Evolutionary conservation across 768 basidiomycete species (phyloP).

Genomic region (Ramaria sp.): DNA sequence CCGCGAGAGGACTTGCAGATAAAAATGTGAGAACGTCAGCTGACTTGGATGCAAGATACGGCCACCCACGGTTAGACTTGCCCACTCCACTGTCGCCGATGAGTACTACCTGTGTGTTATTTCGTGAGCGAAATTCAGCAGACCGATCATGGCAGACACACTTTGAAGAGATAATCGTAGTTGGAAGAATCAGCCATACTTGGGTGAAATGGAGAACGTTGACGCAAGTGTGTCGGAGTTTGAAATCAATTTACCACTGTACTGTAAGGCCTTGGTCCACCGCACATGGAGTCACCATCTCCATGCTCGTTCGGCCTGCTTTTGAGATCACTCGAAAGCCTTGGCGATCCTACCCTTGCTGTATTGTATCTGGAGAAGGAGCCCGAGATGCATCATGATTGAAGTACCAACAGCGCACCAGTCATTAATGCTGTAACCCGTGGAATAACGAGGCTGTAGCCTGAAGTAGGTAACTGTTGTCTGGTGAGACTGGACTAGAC

Average conservation of each 20-base stretch:
- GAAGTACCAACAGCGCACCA: no score
- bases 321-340: no score
- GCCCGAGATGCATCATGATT: no score
- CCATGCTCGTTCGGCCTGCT: no score
- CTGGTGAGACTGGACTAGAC: no score
- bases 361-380: no score
- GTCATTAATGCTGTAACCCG: no score
- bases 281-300: no score
- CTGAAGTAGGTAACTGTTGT: no score
- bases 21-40: conserved; percentile 7
- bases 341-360: no score
- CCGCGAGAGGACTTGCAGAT: conserved; percentile 80
- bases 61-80: conserved; percentile 74
- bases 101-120: conserved; percentile 68
- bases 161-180: conserved; percentile 99
- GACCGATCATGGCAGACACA: conserved; percentile 21
- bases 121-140: not conserved
- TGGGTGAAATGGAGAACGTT: conserved; percentile 13
- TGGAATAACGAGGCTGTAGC: no score
- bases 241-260: not conserved
- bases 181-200: conserved; percentile 89
- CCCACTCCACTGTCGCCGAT: conserved; percentile 99
- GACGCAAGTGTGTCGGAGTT: conserved; percentile 13
- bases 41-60: conserved; percentile 5
- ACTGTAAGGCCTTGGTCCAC: no score